These are phyloP conservation scores for Knoxia roxburghii DNA, from an alignment of 257 asterid species.

Conservation along the genomic window DNA sequence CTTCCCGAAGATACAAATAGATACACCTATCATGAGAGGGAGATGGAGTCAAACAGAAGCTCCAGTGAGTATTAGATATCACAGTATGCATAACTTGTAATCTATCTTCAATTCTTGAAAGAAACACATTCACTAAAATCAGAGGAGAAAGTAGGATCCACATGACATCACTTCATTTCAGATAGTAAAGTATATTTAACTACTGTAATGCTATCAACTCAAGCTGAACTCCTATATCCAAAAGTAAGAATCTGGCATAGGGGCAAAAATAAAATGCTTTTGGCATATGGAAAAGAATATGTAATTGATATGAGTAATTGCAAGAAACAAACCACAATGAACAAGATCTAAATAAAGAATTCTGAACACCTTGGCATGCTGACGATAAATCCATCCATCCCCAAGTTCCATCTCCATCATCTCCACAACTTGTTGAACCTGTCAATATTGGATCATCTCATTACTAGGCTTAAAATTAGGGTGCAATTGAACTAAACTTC, in stretches of 20 bases:
- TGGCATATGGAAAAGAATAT: not conserved
- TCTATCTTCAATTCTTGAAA: not conserved
- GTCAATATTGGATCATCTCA: conserved; percentile 4
- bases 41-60: conserved; percentile 7
- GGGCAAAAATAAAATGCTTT: not conserved
- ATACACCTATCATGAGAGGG: conserved; percentile 47
- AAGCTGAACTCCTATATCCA: not conserved
- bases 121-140: not conserved
- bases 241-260: not conserved
- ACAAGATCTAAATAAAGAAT: not conserved
- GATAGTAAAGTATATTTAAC: not conserved
- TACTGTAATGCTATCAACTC: not conserved
- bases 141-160: not conserved
- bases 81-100: not conserved
- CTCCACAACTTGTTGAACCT: conserved; percentile 64
- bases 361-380: conserved; percentile 47
- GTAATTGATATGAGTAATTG: not conserved
- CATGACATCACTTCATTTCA: not conserved
- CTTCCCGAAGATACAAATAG: conserved; percentile 57
- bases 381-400: conserved; percentile 68
- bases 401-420: conserved; percentile 88
- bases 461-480: not conserved
- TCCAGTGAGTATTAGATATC: not conserved
- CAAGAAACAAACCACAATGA: not conserved
- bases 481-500: conserved; percentile 7